Evolutionary conservation across 345 rosid genomes (phyloP), one percentile per base, ranked within the genome.

Genomic region (Eucalyptus melliodora): DNA sequence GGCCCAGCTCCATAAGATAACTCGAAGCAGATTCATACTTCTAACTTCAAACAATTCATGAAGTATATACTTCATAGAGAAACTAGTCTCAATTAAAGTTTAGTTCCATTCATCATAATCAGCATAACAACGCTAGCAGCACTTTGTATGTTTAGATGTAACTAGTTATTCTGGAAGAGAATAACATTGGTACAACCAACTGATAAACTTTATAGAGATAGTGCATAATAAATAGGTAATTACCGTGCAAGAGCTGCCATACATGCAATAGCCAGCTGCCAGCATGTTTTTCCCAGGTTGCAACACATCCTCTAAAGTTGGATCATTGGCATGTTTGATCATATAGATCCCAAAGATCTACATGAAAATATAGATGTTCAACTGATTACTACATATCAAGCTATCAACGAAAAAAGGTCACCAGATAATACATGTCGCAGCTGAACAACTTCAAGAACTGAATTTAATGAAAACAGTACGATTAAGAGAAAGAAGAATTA

Each of bases 211-310:
- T 34, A 72, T 16, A 34, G 82, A 72, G 44, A 19, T 72, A 72
- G 82, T 34, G 24, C 82, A 34, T 10, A 34, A 72, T 37, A 19
- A 34, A 37, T 17, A 34, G 26, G 26, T 34, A 19, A 87, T n/a
- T 98, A 98, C 98, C 97, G 93, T 98, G 96, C 99, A 98, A 60
- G 99, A 97, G 93, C 99, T 98, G 91, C 99, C 99, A 82, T 98
- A 98, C 99, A 98, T 96, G 95, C 99, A 98, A 89, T 97, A 98
- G 88, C 99, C 99, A 87, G 99, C 99, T 30, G 99, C 99, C 30
- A 97, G 87, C 97, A 98, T 95, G 82, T 98, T 93, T 90, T 92
- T 95, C 88, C 99, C 99, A 67, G 99, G 97, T 94, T 96, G 97
- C 93, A 98, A 92, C 40, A 96, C 99, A 90, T 96, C 98, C 87